A percentile compares a stretch with the other conserved stretches of the same genome.
phyloP scores from a whole-genome alignment of 148 eudicot genomes.

The Camellia sinensis region DNA sequence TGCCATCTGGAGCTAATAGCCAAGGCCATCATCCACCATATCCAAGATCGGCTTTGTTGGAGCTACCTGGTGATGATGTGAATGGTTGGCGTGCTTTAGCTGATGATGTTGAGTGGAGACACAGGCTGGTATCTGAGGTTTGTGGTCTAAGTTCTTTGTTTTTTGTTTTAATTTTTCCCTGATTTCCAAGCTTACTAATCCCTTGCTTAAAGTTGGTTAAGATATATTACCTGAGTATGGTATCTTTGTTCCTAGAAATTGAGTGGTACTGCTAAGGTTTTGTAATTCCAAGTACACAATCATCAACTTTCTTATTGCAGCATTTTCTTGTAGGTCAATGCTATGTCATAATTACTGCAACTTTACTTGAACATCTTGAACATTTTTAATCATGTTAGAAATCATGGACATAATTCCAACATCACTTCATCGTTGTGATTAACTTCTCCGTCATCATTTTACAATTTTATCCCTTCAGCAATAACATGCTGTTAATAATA shows the following conservation, averaged over 20 bases:
- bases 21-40: slow-evolving; percentile 18
- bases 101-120: slow-evolving; percentile 37
- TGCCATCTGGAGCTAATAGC: slow-evolving; percentile 20
- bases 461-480: neutral
- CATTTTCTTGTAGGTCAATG: neutral
- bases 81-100: slow-evolving; percentile 46
- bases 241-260: neutral
- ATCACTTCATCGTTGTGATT: neutral
- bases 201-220: neutral
- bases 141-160: neutral
- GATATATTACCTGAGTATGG: neutral
- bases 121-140: slow-evolving; percentile 44
- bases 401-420: neutral
- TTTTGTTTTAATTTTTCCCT: neutral
- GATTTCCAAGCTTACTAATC: neutral
- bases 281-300: neutral
- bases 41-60: slow-evolving; percentile 28
- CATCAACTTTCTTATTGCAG: neutral
- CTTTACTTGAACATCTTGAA: neutral
- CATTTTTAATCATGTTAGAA: no score
- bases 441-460: neutral
- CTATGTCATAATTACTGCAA: neutral
- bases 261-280: neutral
- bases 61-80: slow-evolving; percentile 32
- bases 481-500: neutral